Percentiles rank a stretch among this genome's conserved stretches.
phyloP scores from a whole-genome alignment of 164 flowering plant genomes.

The Stephania cephalantha region DNA sequence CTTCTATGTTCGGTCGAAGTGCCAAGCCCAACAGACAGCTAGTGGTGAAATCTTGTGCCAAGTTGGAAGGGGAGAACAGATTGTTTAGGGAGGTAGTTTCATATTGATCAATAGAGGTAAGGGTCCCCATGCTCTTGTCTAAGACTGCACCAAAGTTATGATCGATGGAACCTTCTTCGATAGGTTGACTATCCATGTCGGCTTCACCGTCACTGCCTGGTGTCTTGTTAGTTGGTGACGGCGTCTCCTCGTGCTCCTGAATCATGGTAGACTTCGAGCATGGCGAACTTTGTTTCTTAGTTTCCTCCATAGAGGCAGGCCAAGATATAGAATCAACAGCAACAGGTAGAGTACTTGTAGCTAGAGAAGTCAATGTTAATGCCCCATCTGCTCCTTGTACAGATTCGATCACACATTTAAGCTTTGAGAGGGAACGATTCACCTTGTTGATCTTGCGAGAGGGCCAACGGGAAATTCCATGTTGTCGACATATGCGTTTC shows the following conservation, averaged over 20 bases:
- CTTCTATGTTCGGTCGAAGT: slow-evolving; percentile 23
- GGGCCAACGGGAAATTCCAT: slow-evolving; percentile 96
- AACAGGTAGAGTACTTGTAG: slow-evolving; percentile 53
- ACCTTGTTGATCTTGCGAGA: slow-evolving; percentile 96
- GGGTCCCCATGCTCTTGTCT: slow-evolving; percentile 62
- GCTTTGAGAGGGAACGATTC: slow-evolving; percentile 78
- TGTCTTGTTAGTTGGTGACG: slow-evolving; percentile 17
- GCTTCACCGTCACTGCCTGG: slow-evolving; percentile 29
- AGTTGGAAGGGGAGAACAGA: slow-evolving; percentile 20
- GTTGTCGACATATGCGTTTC: slow-evolving; percentile 97
- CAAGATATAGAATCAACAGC: slow-evolving; percentile 51
- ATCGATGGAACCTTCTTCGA: slow-evolving; percentile 21
- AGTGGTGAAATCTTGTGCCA: slow-evolving; percentile 20
- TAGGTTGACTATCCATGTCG: slow-evolving; percentile 19
- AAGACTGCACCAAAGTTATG: slow-evolving; percentile 38
- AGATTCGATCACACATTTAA: slow-evolving; percentile 85
- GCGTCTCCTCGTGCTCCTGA: slow-evolving; percentile 24
- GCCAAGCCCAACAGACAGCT: slow-evolving; percentile 23
- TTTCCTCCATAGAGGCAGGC: slow-evolving; percentile 44
- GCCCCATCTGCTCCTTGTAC: slow-evolving; percentile 81
- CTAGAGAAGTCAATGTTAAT: slow-evolving; percentile 47
- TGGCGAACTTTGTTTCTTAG: slow-evolving; percentile 34
- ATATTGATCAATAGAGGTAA: slow-evolving; percentile 52
- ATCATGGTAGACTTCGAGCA: slow-evolving; percentile 27
- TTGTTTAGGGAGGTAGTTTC: slow-evolving; percentile 30